Evolutionary conservation across 75 land plant species (phyloP).

Genomic region (Chamaecyparis obtusa): DNA sequence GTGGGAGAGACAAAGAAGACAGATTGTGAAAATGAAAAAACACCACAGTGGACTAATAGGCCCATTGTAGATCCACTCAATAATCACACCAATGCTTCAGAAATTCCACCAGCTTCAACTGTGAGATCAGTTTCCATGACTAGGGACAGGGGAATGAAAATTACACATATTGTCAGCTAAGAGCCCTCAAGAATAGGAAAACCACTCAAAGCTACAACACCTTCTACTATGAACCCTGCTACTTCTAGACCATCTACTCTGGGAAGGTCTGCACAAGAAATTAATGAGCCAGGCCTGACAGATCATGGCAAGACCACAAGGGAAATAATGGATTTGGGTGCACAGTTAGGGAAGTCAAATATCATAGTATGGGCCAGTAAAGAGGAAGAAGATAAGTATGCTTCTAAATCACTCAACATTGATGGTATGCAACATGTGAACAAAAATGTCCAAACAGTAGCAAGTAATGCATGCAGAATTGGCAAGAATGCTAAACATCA

Average conservation of each 20-base stretch:
- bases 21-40: conserved; percentile 41
- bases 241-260: too few species aligned
- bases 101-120: neutral
- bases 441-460: conserved; percentile 24
- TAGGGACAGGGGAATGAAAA: conserved; percentile 96
- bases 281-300: conserved; percentile 11
- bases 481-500: too few species aligned
- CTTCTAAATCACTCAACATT: conserved; percentile 24
- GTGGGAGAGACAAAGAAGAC: conserved; percentile 56
- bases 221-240: conserved; percentile 47
- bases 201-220: conserved; percentile 62
- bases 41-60: conserved; percentile 27
- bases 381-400: conserved; percentile 40
- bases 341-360: conserved; percentile 34
- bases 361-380: conserved; percentile 23
- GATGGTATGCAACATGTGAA: conserved; percentile 28
- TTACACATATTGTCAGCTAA: conserved; percentile 84
- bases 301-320: too few species aligned
- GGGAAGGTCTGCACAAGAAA: conserved; percentile 18
- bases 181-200: conserved; percentile 82
- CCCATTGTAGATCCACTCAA: conserved; percentile 17
- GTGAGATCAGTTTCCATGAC: conserved; percentile 68
- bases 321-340: conserved; percentile 22
- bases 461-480: too few species aligned
- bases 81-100: neutral